Conservation (phyloP, 768 basidiomycete species). For the Scleroderma bovista region DNA sequence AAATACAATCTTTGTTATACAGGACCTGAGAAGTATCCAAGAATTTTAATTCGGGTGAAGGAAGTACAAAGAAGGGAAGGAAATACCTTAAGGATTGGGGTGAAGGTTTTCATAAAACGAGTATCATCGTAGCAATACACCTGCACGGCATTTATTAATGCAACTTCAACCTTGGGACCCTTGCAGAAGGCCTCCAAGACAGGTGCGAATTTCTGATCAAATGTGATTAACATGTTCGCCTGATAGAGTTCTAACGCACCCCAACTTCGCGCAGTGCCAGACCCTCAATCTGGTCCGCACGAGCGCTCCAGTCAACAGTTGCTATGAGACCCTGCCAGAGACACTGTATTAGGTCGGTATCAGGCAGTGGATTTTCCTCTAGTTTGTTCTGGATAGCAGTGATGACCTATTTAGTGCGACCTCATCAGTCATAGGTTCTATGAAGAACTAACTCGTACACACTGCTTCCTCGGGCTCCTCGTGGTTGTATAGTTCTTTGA, state of each 20-base stretch:
- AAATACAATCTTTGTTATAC: slow-evolving; percentile 96
- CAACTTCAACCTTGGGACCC: slow-evolving; percentile 85
- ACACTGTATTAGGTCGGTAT: slow-evolving; percentile 78
- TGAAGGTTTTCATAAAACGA: slow-evolving; percentile 90
- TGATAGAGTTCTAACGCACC: slow-evolving; percentile 40
- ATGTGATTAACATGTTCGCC: not conserved
- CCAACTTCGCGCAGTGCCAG: slow-evolving; percentile 84
- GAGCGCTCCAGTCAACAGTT: slow-evolving; percentile 82
- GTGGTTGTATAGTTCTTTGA: slow-evolving; percentile 64
- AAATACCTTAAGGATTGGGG: slow-evolving; percentile 83
- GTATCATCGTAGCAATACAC: slow-evolving; percentile 96
- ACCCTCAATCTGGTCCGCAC: slow-evolving; percentile 88
- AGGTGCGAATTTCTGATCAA: slow-evolving; percentile 68
- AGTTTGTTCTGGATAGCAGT: slow-evolving; percentile 64
- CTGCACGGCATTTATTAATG: slow-evolving; percentile 93
- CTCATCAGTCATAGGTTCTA: slow-evolving; percentile 5
- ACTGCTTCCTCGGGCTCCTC: slow-evolving; percentile 70
- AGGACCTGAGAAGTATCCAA: slow-evolving; percentile 76
- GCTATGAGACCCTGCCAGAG: slow-evolving; percentile 92
- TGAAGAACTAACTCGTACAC: slow-evolving; percentile 16
- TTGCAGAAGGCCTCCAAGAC: slow-evolving; percentile 89
- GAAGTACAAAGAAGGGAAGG: not conserved
- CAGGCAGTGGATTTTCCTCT: slow-evolving; percentile 78
- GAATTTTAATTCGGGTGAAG: not conserved
- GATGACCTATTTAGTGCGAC: slow-evolving; percentile 53